Evolutionary conservation across 208 protist species (phyloP), one percentile per base, ranked within the genome.

Genomic region (Trypanosomatidae sp.): DNA sequence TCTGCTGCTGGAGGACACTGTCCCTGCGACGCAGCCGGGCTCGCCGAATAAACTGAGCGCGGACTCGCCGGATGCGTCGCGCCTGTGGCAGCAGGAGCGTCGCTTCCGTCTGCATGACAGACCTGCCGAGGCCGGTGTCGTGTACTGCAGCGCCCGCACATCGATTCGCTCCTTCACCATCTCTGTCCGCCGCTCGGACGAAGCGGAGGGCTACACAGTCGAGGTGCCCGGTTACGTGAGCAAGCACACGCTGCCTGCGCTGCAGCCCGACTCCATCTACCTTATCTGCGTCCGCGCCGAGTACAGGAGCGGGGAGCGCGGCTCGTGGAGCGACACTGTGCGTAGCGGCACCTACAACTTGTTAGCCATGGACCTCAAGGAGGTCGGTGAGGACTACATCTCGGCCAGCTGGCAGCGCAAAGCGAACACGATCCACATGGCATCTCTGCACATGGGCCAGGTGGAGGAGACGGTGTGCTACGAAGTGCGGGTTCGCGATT

Each of bases 331-430:
- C 73, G 69, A 83, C 9, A 15, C 67, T 2, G 82, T 95, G 39
- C 71, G 58, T 25, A 91, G 81, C 33, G 88, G 90, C 39, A 97
- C 93, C 59, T 81, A 91, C 62, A 93, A 93, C 76, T 59, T 92
- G 33, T 74, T 95, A n/a, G 69, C 76, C 13, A 74, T 93, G 28
- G 88, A 94, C 58, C 25, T 93, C 13, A 71, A 71, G 59, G 80
- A 89, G 56, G 71, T 89, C 39, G 93, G 93, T 71, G 93, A 97
- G 74, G 89, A 95, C 79, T 95, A 90, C 76, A 74, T 97, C n/a
- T 75, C 83, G 30, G 81, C 85, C 2, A 66, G 71, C 28, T 97
- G 92, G 92, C 84, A 94, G 79, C 83, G 92, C 17, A 77, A 84
- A 71, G 62, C 86, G 9, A 93, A 92, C 71, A 86, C 86, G n/a